Percentiles rank a stretch among this genome's conserved stretches.
phyloP scores from a whole-genome alignment of 2,329 filamentous ascomycete genomes.

The Lasiodiplodia gonubiensis region DNA sequence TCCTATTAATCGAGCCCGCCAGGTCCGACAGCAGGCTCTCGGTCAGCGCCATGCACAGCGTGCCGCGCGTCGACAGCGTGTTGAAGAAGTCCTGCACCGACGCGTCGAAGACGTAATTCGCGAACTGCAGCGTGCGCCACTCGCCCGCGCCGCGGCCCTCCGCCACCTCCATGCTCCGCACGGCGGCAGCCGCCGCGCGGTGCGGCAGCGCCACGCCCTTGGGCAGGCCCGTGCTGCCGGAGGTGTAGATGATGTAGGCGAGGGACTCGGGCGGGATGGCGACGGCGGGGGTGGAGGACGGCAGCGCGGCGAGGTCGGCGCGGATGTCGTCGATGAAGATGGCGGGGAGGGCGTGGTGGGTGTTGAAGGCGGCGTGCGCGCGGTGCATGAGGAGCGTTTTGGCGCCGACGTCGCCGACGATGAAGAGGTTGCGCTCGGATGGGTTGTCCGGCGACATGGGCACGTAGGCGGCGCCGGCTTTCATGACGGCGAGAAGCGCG shows the following conservation, averaged over 20 bases:
- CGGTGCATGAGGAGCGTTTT: slow-evolving; percentile 25
- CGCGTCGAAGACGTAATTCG: slow-evolving; percentile 28
- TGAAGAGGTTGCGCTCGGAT: slow-evolving; percentile 41
- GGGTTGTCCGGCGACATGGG: slow-evolving; percentile 46
- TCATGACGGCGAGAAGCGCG: slow-evolving; percentile 45
- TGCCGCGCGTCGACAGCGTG: neutral
- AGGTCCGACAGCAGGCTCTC: slow-evolving; percentile 16
- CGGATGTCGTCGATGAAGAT: too few relatives aligned
- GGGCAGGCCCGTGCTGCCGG: slow-evolving; percentile 34
- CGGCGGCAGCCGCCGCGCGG: neutral
- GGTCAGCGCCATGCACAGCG: slow-evolving; percentile 13
- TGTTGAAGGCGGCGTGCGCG: neutral
- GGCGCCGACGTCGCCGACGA: slow-evolving; percentile 41
- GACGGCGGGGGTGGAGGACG: too few relatives aligned
- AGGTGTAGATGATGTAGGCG: slow-evolving; percentile 34
- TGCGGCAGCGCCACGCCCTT: slow-evolving; percentile 32
- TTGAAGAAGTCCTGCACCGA: slow-evolving; percentile 19
- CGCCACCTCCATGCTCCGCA: neutral
- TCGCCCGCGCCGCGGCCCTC: neutral
- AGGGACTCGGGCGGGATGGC: neutral
- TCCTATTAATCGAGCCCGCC: neutral
- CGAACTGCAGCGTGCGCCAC: slow-evolving; percentile 11
- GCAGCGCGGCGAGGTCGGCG: too few relatives aligned
- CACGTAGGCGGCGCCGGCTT: slow-evolving; percentile 45
- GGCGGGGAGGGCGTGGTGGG: too few relatives aligned